Evolutionary conservation across 306 rosid species (phyloP).

Genomic region (Rubus parviflorus): DNA sequence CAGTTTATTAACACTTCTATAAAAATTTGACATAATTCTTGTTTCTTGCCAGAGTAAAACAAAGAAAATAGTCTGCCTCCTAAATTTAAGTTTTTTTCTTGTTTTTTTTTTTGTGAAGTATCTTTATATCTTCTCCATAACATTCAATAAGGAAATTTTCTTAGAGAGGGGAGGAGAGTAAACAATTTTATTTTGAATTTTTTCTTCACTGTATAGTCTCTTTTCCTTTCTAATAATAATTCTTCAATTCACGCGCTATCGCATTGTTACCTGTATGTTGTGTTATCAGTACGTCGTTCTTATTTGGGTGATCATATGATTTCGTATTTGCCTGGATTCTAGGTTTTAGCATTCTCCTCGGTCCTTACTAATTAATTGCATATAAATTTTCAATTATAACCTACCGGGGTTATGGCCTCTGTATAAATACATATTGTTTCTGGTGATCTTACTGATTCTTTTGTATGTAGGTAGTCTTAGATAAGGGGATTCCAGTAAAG

Average conservation of each 20-base stretch:
- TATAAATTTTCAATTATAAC: background rate
- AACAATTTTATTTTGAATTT: background rate
- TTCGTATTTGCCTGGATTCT: background rate
- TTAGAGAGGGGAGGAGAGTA: background rate
- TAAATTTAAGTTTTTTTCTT: background rate
- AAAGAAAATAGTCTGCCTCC: background rate
- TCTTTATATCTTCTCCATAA: background rate
- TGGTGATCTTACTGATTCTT: background rate
- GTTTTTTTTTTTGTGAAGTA: background rate
- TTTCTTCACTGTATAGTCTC: background rate
- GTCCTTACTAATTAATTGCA: background rate
- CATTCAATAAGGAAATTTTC: background rate
- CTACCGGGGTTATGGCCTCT: background rate
- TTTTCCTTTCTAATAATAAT: background rate
- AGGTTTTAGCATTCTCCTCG: background rate
- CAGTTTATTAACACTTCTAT: background rate
- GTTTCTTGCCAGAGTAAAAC: background rate
- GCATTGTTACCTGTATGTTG: background rate
- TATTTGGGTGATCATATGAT: background rate
- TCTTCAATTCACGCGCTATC: background rate
- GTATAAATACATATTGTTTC: background rate
- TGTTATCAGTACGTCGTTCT: background rate
- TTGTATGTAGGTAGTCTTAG: constrained; percentile 52
- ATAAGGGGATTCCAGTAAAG: constrained; percentile 44
- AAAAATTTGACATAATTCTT: background rate